Evolutionary conservation across 2,329 filamentous ascomycete genomes (phyloP), one percentile per base, ranked within the genome.

Genomic region (Botrytis medusae): DNA sequence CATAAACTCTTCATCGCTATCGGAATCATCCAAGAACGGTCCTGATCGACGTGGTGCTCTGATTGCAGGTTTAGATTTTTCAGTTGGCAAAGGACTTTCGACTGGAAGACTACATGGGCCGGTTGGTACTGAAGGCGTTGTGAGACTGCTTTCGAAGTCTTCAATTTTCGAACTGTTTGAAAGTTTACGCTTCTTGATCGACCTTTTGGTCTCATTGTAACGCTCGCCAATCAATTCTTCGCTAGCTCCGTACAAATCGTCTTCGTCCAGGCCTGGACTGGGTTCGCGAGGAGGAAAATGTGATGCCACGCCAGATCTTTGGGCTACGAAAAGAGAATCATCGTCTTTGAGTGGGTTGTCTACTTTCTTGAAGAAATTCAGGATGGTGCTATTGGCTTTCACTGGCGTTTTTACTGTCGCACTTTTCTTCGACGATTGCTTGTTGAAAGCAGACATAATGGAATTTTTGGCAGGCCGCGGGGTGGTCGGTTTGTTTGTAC

Each of bases 341-440:
- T 72, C 71, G 75, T 91, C 86, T 73, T 87, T 83, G 70, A 81
- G 40, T 18, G 78, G 82, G 0, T 82, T 82, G 20, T 87, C 87
- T 0, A 88, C 85, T 79, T 93, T 94, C 79, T 92, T 90, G 80
- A 94, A 94, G 81, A 93, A 94, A 75, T 83, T 93, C 22, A 93
- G 82, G 46, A 94, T 93, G 75, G 90, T 93, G 10, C 86, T 85
- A 77, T 93, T 93, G 0, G 84, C 83, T 72, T 79, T 81, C 8
- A 67, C 74, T 14, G 76, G 74, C 20, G 76, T 72, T 61, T 78
- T 80, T 25, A 72, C 62, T 69, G 69, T 67, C 16, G 74, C 46
- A n/a, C 71, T 69, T 46, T 80, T 81, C 62, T 78, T 79, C 6
- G 72, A 48, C 37, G 64, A 74, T 62, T 75, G 76, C 37, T 70